Percentiles rank a stretch among this genome's conserved stretches.
Evolutionary conservation across 306 rosid species (phyloP).

Genomic region (Acacia melanoxylon): DNA sequence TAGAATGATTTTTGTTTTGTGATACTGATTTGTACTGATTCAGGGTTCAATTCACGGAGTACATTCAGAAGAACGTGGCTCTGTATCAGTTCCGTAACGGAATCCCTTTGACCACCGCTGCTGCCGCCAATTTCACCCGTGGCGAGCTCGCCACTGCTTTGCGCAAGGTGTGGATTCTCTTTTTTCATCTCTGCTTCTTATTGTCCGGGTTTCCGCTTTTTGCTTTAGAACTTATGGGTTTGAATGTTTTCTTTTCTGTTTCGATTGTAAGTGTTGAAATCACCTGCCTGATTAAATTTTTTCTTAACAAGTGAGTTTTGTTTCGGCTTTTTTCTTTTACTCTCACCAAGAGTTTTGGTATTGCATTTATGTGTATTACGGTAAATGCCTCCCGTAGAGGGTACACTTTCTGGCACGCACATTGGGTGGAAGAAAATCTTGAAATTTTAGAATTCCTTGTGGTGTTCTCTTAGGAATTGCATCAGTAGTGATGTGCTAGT

Average conservation of each 20-base stretch:
- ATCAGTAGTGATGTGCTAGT: neutral
- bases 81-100: constrained; percentile 79
- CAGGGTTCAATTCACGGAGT: constrained; percentile 88
- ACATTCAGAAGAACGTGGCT: constrained; percentile 73
- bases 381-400: neutral
- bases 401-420: neutral
- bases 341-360: neutral
- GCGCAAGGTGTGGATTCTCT: constrained; percentile 56
- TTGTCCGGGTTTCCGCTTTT: neutral
- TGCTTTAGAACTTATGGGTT: neutral
- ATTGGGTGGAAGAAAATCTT: neutral
- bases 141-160: constrained; percentile 84
- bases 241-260: neutral
- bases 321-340: neutral
- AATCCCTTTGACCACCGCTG: constrained; percentile 74
- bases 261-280: neutral
- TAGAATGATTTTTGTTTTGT: neutral
- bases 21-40: neutral
- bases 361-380: neutral
- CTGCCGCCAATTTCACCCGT: constrained; percentile 81
- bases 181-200: neutral
- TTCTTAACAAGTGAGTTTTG: neutral
- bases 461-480: neutral
- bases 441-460: neutral
- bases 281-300: neutral